Percentiles rank a stretch among this genome's conserved stretches.
Evolutionary conservation across 1,139 yeast genomes (phyloP).

Genomic region (Nakaseomyces kungkrabaensis): DNA sequence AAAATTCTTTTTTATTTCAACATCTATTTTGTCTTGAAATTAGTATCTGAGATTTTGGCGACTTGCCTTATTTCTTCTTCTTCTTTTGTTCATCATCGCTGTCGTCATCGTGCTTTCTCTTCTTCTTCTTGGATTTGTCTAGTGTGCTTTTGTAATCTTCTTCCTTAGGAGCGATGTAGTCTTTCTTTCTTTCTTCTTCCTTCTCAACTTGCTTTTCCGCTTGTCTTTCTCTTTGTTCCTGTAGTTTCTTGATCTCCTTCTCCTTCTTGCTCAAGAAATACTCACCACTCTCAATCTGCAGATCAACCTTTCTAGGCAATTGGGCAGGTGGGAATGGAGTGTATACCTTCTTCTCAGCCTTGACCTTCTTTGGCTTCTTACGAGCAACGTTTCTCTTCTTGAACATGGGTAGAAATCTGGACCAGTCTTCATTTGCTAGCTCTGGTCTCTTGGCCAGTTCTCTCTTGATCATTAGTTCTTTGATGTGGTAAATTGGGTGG

Average conservation of each 20-base stretch:
- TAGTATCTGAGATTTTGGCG: background rate
- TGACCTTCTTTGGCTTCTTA: slow-evolving; percentile 65
- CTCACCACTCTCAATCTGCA: slow-evolving; percentile 97
- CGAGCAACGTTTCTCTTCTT: slow-evolving; percentile 94
- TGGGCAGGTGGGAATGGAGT: slow-evolving; percentile 99
- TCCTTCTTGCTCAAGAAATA: slow-evolving; percentile 85
- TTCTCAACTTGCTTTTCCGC: slow-evolving; percentile 56
- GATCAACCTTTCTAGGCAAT: slow-evolving; percentile 91
- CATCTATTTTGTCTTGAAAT: too few relatives aligned
- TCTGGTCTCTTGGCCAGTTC: slow-evolving; percentile 93
- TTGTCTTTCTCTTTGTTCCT: slow-evolving; percentile 73
- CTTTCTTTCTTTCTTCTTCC: slow-evolving; percentile 65
- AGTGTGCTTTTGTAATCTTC: slow-evolving; percentile 33
- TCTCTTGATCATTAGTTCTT: slow-evolving; percentile 94
- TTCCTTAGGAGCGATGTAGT: slow-evolving; percentile 80
- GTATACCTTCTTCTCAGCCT: slow-evolving; percentile 72
- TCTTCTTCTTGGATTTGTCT: slow-evolving; percentile 18
- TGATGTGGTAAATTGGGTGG: slow-evolving; percentile 94
- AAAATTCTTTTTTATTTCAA: background rate
- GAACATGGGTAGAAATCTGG: slow-evolving; percentile 91
- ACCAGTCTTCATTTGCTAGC: slow-evolving; percentile 93
- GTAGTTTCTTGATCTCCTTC: slow-evolving; percentile 59
- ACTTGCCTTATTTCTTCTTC: background rate
- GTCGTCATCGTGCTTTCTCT: slow-evolving; percentile 14
- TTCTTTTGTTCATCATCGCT: background rate